Evolutionary conservation across 2,329 filamentous ascomycete genomes (phyloP), one percentile per base, ranked within the genome.

Genomic region (Nothophoma quercina): DNA sequence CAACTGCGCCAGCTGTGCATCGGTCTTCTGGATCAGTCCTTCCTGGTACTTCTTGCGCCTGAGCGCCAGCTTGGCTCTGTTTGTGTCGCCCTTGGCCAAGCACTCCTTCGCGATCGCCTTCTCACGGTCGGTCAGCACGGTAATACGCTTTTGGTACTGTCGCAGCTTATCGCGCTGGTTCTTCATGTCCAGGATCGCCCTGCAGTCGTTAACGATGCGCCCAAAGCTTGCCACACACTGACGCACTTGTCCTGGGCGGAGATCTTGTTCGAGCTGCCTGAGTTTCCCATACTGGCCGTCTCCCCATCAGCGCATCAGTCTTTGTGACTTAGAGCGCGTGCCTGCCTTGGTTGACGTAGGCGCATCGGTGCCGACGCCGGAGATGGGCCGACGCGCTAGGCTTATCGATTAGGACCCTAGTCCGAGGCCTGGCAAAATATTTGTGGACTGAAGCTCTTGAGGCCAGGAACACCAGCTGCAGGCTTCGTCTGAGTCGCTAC

Each of bases 11-110:
- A 99, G 85, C 78, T 98, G 93, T 50, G 86, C 85, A 76, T 99
- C 93, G 10, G 93, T 97, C 79, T 96, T 93, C 55, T 85, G 82
- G 10, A 98, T 83, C 18, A 98, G 83, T 21, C 90, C 88, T 74
- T 98, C 90, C 74, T 99, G 95, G 81, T 96, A 98, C 75, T 98
- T 99, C 78, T 97, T 97, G 63, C 93, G 86, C 51, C 95, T 88
- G 55, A 99, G 83, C 1, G 95, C 95, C 25, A 98, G 83, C 18
- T 97, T 83, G 1, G 95, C 95, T 58, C 87, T 87, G 63, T 84
- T 79, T 76, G 91, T 93, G 78, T 97, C 90, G 67, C 89, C 88
- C 55, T 85, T 83, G 15, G 87, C 86, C 16, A 98, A 83, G 78
- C 96, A 93, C 78, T 91, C 84, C 62, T 85, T 87, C 18, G 95